These are phyloP conservation scores for Arthroderma sp. DNA, from an alignment of 2,329 filamentous ascomycete genomes.

Conservation along the genomic window DNA sequence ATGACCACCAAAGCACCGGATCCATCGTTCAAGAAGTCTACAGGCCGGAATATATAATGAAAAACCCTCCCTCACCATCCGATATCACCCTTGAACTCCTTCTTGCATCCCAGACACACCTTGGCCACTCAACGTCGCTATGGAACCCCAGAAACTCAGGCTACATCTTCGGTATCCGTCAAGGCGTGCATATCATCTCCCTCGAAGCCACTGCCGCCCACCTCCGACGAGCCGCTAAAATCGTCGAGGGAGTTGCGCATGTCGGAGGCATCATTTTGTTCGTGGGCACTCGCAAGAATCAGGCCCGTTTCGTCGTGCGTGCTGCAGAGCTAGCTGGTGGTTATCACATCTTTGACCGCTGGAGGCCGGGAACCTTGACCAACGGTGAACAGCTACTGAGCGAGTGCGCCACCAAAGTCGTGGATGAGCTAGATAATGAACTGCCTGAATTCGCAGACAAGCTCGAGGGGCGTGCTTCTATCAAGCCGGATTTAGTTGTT, in stretches of 20 bases:
- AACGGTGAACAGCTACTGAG: conserved; percentile 84
- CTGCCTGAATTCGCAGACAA: conserved; percentile 53
- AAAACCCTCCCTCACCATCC: conserved; percentile 59
- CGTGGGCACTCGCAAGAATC: conserved; percentile 72
- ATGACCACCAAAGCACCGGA: conserved; percentile 22
- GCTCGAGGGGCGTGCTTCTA: conserved; percentile 43
- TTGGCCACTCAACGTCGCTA: conserved; percentile 77
- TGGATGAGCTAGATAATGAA: conserved; percentile 59
- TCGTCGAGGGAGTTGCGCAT: conserved; percentile 76
- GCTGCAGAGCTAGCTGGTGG: conserved; percentile 65
- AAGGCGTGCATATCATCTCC: conserved; percentile 84
- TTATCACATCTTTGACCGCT: conserved; percentile 84
- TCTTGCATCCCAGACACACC: conserved; percentile 72
- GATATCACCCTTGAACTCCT: conserved; percentile 85
- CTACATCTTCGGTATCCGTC: conserved; percentile 83
- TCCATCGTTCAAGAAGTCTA: conserved; percentile 17
- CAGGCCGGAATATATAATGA: conserved; percentile 32
- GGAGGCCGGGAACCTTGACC: conserved; percentile 83
- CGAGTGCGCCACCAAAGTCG: conserved; percentile 54
- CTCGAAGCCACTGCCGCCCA: conserved; percentile 81
- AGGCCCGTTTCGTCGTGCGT: conserved; percentile 65
- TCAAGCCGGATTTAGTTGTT: conserved; percentile 82
- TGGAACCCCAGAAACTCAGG: conserved; percentile 93
- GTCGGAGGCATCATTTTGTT: conserved; percentile 78
- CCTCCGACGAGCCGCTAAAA: conserved; percentile 80